Evolutionary conservation across 495 filamentous ascomycete species (phyloP), one percentile per base, ranked within the genome.

Genomic region (Penicillium riverlandense): DNA sequence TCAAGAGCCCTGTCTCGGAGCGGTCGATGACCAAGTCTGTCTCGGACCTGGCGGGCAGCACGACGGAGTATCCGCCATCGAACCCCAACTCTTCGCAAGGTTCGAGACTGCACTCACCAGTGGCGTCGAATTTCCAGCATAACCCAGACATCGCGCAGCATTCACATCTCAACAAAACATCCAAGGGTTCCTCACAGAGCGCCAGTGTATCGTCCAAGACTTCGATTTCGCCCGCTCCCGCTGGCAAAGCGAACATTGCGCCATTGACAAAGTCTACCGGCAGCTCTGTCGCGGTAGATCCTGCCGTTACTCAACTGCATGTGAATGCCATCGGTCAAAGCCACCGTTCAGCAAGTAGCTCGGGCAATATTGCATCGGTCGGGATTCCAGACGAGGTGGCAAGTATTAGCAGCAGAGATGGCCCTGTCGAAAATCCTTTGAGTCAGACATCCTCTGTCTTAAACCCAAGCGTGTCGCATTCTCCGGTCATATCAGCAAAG

Each of bases 151-250:
- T 57, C 43, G 61, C 67, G 16, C 64, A 54, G 12, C 63, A 67
- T 35, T 49, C 67, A 1, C 61, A 64, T 12, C 45, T 53, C 8
- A 62, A 65, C 6, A 74, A 75, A 45, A 66, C 71, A 16, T 77
- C 76, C 9, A 79, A 76, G 39, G 61, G 76, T 15, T 75, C 78
- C 10, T 76, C 78, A 0, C 74, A 78, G 38, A 64, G 69, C 27
- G 66, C 70, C n/a, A 69, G 74, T 42, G 57, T 72, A 38, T 70
- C 72, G 11, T 75, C 77, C 2, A 83, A 79, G 47, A 53, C 65
- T 5, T 75, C 77, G 0, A 54, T 70, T 2, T 58, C 75, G 0
- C 62, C 74, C 1, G 78, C 71, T 11, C 62, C 55, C 11, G 57
- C 48, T 2, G 34, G 57, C 11, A 74, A 70, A 48, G 49, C 63